Conservation (phyloP, 2,329 filamentous ascomycete genomes). For the Trichothecium roseum region DNA sequence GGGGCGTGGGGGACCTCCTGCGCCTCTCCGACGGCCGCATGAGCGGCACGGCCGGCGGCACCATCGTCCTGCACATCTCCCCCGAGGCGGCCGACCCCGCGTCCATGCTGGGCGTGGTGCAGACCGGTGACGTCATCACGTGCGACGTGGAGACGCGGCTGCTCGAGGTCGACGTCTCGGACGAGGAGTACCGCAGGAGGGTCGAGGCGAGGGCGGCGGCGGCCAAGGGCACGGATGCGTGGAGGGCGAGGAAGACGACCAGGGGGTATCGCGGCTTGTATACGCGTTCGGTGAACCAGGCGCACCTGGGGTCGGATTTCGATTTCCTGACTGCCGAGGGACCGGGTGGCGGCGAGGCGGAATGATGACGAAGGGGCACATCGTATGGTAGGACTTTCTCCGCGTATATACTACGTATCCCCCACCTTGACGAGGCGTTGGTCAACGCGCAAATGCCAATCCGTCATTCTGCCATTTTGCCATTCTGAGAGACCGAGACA, state of each 20-base stretch:
- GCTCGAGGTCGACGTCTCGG: constrained; percentile 47
- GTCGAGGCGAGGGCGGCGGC: constrained; percentile 47
- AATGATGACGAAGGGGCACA: too few relatives aligned
- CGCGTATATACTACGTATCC: too few relatives aligned
- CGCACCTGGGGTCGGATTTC: constrained; percentile 49
- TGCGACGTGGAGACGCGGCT: constrained; percentile 65
- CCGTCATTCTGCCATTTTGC: too few relatives aligned
- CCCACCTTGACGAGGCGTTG: too few relatives aligned
- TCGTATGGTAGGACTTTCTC: too few relatives aligned
- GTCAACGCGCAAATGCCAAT: too few relatives aligned
- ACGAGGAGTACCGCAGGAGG: constrained; percentile 57
- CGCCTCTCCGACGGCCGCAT: constrained; percentile 83
- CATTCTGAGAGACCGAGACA: too few relatives aligned
- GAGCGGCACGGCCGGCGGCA: constrained; percentile 77
- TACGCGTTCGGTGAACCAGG: constrained; percentile 48
- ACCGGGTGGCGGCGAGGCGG: constrained; percentile 5
- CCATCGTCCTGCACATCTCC: constrained; percentile 79
- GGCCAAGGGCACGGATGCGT: constrained; percentile 17
- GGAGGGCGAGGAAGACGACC: constrained; percentile 24
- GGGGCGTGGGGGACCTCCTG: constrained; percentile 68
- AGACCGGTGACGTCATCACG: constrained; percentile 66
- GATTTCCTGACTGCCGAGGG: constrained; percentile 45
- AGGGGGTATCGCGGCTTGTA: constrained; percentile 51
- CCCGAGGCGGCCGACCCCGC: constrained; percentile 71
- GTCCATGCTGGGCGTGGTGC: constrained; percentile 68